Base-by-base conservation (phyloP, 331 rosid species). In the Arachis monticola region DNA sequence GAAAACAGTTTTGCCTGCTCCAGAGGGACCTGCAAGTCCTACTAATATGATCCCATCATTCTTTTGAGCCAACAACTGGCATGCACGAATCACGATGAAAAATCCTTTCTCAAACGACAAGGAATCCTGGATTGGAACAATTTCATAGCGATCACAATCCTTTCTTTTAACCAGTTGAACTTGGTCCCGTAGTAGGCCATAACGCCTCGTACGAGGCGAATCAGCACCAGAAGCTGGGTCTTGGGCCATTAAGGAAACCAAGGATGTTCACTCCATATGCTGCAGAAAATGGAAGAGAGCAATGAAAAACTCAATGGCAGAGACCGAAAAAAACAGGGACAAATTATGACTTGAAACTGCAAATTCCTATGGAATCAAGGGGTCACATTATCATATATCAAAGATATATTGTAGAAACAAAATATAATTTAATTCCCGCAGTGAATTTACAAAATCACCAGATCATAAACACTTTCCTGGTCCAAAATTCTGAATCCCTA, bases 11-110 rank as follows among this genome's bases (percentile, higher is more conserved):
- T 95, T 95, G 80, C 97, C 97, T 40, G 99, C 99, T 73, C 99
- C 97, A 27, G 99, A 95, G 59, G 99, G 97, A 67, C 97, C 99
- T 14, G 99, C 99, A 74, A 95, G 96, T 86, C 99, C 99, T n/a
- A 92, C 99, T 10, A 95, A 79, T 55, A 87, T 76, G 81, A 92
- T 69, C 80, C 99, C 99, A 44, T 87, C 89, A 73, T 95, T 92
- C 83, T 92, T 92, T 80, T 95, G 97, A 74, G 99, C 95, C 86
- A 95, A 67, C 84, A 87, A 81, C 77, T 95, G 99, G 76, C 97
- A 90, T 1, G 99, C 99, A 32, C 99, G 97, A 65, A 95, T 92
- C 12, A 90, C 92, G 75, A 92, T 95, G 87, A 92, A 92, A 79
- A 95, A 95, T 51, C 99, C 99, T 81, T 95, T 95, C 91, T 95